Percentiles rank a stretch among this genome's conserved stretches.
Conservation (phyloP, 2,329 filamentous ascomycete genomes). For the Drechslera avenae region DNA sequence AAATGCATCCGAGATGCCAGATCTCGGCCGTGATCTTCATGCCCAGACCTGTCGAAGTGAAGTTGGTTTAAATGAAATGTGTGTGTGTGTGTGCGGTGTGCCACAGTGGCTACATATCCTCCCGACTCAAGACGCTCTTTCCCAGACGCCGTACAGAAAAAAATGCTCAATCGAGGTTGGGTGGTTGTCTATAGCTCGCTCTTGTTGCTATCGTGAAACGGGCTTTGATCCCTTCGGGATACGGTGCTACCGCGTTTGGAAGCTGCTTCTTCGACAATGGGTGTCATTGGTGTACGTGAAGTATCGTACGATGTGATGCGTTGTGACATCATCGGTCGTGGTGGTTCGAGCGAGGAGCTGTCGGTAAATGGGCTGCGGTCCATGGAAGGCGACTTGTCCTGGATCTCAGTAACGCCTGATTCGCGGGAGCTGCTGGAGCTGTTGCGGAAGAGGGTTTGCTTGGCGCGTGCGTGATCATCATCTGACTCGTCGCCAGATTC, state of each 20-base stretch:
- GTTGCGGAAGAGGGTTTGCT: conserved; percentile 36
- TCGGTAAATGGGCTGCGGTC: conserved; percentile 45
- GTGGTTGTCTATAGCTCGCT: conserved; percentile 29
- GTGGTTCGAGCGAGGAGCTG: conserved; percentile 29
- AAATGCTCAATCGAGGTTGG: neutral
- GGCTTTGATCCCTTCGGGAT: conserved; percentile 40
- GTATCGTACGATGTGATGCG: conserved; percentile 40
- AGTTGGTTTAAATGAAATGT: neutral
- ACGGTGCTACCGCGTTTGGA: conserved; percentile 43
- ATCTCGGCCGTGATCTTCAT: conserved; percentile 1
- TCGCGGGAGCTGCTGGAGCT: conserved; percentile 31
- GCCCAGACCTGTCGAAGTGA: conserved; percentile 8
- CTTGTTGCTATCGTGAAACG: conserved; percentile 42
- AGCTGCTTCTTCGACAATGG: conserved; percentile 54
- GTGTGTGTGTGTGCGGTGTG: neutral
- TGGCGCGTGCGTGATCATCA: conserved; percentile 43
- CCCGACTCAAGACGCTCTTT: neutral
- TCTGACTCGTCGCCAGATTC: conserved; percentile 37
- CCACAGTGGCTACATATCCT: conserved; percentile 12
- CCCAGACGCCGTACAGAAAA: neutral
- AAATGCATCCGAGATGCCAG: conserved; percentile 17
- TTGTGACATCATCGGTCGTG: conserved; percentile 32
- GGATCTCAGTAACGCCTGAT: conserved; percentile 43
- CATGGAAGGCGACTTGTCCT: conserved; percentile 41
- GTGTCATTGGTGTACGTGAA: conserved; percentile 46